These are phyloP conservation scores for Diplocarpon mali DNA, from an alignment of 2,329 filamentous ascomycete species.

Conservation along the genomic window DNA sequence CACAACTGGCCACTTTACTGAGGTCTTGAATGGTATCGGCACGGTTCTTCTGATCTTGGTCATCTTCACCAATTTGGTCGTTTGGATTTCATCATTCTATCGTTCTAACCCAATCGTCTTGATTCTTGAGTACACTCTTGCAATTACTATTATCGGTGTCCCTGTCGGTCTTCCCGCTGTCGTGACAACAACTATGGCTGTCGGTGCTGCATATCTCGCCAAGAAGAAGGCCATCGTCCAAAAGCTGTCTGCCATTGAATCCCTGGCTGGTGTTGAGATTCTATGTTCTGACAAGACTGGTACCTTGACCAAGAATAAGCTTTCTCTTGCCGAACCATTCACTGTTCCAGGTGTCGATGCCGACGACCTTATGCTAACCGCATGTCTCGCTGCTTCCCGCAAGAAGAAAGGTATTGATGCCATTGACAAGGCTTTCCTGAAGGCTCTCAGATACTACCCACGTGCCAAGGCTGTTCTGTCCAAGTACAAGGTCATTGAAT, in stretches of 20 bases:
- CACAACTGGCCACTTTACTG: conserved; percentile 78
- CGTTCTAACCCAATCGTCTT: conserved; percentile 68
- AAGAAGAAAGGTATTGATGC: conserved; percentile 95
- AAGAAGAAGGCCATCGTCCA: conserved; percentile 91
- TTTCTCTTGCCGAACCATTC: conserved; percentile 77
- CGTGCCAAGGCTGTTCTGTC: conserved; percentile 68
- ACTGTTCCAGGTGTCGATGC: conserved; percentile 71
- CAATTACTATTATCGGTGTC: conserved; percentile 85
- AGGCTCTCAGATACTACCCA: conserved; percentile 72
- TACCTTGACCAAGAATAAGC: conserved; percentile 89
- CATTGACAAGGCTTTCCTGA: conserved; percentile 91
- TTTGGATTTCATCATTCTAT: conserved; percentile 85
- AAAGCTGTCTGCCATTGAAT: conserved; percentile 86
- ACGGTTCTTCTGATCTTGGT: conserved; percentile 71
- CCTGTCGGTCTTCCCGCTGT: conserved; percentile 88
- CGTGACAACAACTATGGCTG: conserved; percentile 90
- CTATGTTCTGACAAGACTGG: conserved; percentile 93
- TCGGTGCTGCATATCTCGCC: conserved; percentile 81
- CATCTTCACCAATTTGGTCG: conserved; percentile 66
- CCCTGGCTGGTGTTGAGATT: conserved; percentile 83
- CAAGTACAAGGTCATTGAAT: conserved; percentile 77
- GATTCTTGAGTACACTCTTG: conserved; percentile 76
- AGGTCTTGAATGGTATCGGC: conserved; percentile 81
- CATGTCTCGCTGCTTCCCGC: conserved; percentile 78
- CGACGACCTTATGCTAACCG: conserved; percentile 85